Conservation (phyloP, 305 asterid genomes). For the Solanum aculeatissimum region DNA sequence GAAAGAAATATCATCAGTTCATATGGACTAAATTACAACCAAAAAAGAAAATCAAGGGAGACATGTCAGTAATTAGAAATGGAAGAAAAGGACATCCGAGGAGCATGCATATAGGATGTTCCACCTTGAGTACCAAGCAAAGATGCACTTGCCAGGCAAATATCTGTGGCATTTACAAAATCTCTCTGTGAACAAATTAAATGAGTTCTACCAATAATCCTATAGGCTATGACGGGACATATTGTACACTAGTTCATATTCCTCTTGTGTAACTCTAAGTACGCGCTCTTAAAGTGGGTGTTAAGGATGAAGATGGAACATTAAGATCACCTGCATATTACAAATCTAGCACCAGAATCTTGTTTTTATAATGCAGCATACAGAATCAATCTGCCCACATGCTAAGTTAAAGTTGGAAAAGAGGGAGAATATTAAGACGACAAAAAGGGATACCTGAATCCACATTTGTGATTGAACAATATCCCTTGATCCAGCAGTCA, state of each 20-base stretch:
- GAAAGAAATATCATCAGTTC: not conserved
- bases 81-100: not conserved
- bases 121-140: not conserved
- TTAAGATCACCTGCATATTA: not conserved
- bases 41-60: not conserved
- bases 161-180: not conserved
- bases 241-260: not conserved
- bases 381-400: not conserved
- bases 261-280: not conserved
- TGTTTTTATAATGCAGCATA: not conserved
- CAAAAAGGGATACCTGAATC: slow-evolving; percentile 40
- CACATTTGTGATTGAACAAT: slow-evolving; percentile 59
- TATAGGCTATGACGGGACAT: not conserved
- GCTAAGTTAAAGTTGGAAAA: not conserved
- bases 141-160: not conserved
- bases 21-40: not conserved
- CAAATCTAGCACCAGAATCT: not conserved
- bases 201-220: not conserved
- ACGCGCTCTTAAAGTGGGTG: not conserved
- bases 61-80: not conserved
- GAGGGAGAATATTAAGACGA: not conserved
- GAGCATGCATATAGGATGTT: not conserved
- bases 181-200: not conserved
- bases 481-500: slow-evolving; percentile 52
- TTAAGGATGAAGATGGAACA: not conserved